These are phyloP conservation scores for Glaciozyma martinii DNA, from an alignment of 768 basidiomycete genomes.

Conservation along the genomic window DNA sequence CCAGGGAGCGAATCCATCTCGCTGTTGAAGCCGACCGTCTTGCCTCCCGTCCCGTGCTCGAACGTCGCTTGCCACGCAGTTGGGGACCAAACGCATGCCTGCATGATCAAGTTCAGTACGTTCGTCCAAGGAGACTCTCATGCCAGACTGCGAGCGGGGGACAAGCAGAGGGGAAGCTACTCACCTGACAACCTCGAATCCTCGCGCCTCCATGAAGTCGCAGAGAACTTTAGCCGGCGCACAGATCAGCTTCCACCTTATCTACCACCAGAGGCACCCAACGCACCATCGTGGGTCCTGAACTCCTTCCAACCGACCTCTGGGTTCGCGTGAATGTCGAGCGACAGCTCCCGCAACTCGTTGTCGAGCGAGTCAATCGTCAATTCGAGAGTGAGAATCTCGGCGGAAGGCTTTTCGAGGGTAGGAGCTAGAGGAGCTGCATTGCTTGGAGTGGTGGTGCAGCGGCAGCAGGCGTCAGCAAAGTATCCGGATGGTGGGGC, in stretches of 20 bases:
- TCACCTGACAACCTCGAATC: too few relatives aligned
- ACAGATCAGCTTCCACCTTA: background rate
- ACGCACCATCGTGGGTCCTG: background rate
- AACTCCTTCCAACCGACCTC: background rate
- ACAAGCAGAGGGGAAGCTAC: background rate
- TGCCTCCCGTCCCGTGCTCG: conserved; percentile 26
- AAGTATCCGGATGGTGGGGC: too few relatives aligned
- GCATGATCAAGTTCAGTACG: conserved; percentile 16
- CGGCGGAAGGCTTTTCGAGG: background rate
- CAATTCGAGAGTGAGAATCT: background rate
- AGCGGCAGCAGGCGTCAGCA: too few relatives aligned
- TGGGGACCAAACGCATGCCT: conserved; percentile 26
- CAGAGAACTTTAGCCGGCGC: background rate
- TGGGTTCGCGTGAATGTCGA: background rate
- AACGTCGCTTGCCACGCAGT: conserved; percentile 32
- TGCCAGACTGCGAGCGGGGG: background rate
- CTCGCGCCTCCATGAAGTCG: background rate
- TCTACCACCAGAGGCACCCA: background rate
- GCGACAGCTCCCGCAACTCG: background rate
- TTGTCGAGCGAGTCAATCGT: background rate
- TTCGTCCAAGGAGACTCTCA: background rate
- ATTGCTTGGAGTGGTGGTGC: too few relatives aligned
- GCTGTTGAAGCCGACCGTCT: conserved; percentile 28
- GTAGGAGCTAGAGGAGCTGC: too few relatives aligned
- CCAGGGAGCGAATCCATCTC: conserved; percentile 43